Conservation (phyloP, 2,329 filamentous ascomycete genomes). For the Fusarium sterilihyphosum region DNA sequence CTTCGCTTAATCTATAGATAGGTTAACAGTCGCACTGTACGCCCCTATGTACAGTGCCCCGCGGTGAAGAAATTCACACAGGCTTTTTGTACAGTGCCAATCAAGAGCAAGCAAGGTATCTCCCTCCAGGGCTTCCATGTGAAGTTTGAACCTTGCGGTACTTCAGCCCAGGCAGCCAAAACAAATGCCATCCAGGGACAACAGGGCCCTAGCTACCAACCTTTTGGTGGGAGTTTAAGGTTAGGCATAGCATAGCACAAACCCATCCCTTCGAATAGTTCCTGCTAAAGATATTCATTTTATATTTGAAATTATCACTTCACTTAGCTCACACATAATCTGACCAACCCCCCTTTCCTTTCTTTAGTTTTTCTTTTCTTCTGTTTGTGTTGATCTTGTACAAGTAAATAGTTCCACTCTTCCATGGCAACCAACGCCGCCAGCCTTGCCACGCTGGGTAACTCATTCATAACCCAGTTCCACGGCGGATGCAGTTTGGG, state of each 20-base stretch:
- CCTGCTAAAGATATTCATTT: slow-evolving; percentile 10
- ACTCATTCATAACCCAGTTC: slow-evolving; percentile 37
- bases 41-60: slow-evolving; percentile 21
- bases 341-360: slow-evolving; percentile 11
- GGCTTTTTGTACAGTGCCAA: slow-evolving; percentile 15
- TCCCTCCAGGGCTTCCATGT: background rate
- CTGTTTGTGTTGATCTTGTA: slow-evolving; percentile 40
- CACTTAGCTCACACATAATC: slow-evolving; percentile 22
- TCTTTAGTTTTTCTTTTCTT: slow-evolving; percentile 15
- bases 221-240: background rate
- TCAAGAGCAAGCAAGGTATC: slow-evolving; percentile 1
- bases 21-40: slow-evolving; percentile 13
- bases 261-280: background rate
- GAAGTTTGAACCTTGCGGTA: background rate
- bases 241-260: slow-evolving; percentile 5
- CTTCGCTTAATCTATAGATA: slow-evolving; percentile 21
- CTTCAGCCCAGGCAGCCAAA: background rate
- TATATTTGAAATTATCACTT: slow-evolving; percentile 7
- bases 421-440: slow-evolving; percentile 40
- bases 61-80: slow-evolving; percentile 29
- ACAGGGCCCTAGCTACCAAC: slow-evolving; percentile 12
- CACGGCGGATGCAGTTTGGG: slow-evolving; percentile 26
- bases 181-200: slow-evolving; percentile 10
- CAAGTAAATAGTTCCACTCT: slow-evolving; percentile 44
- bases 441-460: slow-evolving; percentile 38